phyloP scores from a whole-genome alignment of 2,329 filamentous ascomycete genomes.

The Phoma herbarum region DNA sequence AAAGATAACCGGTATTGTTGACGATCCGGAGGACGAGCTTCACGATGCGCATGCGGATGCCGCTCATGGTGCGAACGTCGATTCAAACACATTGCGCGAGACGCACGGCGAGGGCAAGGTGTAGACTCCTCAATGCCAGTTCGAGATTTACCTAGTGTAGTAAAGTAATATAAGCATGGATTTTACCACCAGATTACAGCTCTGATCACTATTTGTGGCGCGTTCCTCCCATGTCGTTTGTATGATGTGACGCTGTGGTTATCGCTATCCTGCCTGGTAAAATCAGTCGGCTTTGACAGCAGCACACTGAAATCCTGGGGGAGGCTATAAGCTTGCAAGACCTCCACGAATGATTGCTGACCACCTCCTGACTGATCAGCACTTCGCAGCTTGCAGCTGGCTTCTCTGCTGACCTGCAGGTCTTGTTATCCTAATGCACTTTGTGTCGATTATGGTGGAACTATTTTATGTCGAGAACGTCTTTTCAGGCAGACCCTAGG shows the following conservation, averaged over 20 bases:
- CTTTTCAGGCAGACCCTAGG: neutral
- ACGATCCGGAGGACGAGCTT: slow-evolving; percentile 28
- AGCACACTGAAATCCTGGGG: neutral
- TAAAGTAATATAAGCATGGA: neutral
- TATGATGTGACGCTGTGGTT: neutral
- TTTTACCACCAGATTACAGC: neutral
- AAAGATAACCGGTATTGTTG: slow-evolving; percentile 51
- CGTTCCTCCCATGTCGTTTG: neutral
- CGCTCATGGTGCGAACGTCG: slow-evolving; percentile 9
- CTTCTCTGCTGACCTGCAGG: neutral
- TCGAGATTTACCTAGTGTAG: neutral
- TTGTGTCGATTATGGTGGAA: too few relatives aligned
- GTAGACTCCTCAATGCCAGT: neutral
- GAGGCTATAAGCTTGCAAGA: neutral
- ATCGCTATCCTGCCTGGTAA: neutral
- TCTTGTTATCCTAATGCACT: too few relatives aligned
- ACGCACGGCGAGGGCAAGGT: slow-evolving; percentile 22
- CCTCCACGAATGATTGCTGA: neutral
- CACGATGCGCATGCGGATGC: slow-evolving; percentile 22
- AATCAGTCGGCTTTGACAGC: too few relatives aligned
- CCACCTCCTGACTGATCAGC: neutral
- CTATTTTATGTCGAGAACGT: neutral
- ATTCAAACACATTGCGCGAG: slow-evolving; percentile 21
- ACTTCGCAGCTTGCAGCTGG: neutral
- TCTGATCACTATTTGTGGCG: neutral